Conservation (phyloP, 2,329 filamentous ascomycete genomes). For the Claviceps fusiformis region DNA sequence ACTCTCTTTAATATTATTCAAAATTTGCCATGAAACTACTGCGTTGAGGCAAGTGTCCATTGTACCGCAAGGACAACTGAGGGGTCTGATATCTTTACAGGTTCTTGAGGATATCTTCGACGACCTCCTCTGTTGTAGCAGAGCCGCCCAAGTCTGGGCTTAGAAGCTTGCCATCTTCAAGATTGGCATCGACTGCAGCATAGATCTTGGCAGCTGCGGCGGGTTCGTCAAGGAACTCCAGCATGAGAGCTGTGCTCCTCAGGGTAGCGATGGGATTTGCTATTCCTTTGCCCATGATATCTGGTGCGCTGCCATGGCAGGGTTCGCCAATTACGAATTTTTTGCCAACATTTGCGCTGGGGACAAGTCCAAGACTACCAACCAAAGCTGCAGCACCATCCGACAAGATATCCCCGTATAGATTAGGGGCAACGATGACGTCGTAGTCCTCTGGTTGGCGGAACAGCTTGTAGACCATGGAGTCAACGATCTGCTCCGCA, state of each 20-base stretch:
- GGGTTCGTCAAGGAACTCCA: conserved; percentile 87
- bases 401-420: conserved; percentile 94
- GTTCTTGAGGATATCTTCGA: conserved; percentile 73
- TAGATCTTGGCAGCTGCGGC: conserved; percentile 82
- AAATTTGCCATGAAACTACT: background rate
- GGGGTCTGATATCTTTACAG: conserved; percentile 36
- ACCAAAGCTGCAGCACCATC: conserved; percentile 92
- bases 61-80: background rate
- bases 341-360: conserved; percentile 88
- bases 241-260: conserved; percentile 81
- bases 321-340: conserved; percentile 94
- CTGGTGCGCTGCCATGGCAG: conserved; percentile 89
- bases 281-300: conserved; percentile 85
- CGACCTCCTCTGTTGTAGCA: conserved; percentile 73
- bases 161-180: conserved; percentile 69
- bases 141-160: conserved; percentile 84
- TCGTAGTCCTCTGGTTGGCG: conserved; percentile 91
- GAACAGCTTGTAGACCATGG: conserved; percentile 99
- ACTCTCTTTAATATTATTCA: too few species aligned
- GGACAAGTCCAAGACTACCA: conserved; percentile 81
- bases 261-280: conserved; percentile 95
- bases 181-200: conserved; percentile 76
- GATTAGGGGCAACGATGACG: conserved; percentile 92
- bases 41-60: too few species aligned
- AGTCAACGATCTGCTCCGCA: conserved; percentile 98